Evolutionary conservation across 208 protist species (phyloP), one percentile per base, ranked within the genome.

Genomic region (Angomonas desouzai): DNA sequence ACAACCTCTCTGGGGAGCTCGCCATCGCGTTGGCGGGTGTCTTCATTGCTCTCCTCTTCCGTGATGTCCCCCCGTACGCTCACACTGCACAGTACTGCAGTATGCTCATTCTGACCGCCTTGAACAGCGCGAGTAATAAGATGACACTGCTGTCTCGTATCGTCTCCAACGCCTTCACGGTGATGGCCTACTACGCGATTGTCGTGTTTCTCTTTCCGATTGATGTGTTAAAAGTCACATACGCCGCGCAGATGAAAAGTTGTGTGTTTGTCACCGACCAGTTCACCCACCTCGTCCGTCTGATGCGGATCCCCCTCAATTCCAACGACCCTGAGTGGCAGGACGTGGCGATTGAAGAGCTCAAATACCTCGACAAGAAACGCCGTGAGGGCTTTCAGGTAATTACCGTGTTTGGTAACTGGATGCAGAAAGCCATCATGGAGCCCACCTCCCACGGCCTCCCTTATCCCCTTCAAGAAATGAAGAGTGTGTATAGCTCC

Each of bases 181-280:
- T 87, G 13, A 87, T 91, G 59, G 67, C 81, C 55, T 91, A 91
- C 63, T 87, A 82, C 64, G 69, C 69, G 7, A 87, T 91, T 40
- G 66, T 72, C 34, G 81, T 84, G 2, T 80, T 91, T 45, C 45
- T 91, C 30, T 91, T 91, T 47, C 85, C 85, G 0, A 67, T 87
- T 7, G 75, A 91, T 59, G 65, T 76, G 10, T 66, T 85, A 27
- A 72, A 77, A 16, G 66, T 85, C 25, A 62, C 76, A 27, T 80
- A 74, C 66, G 74, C 73, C 28, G 63, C 48, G 11, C 67, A 85
- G 56, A 68, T 83, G 34, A 25, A 59, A 23, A 64, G 61, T 0
- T 58, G 81, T 30, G 57, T 72, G 22, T 36, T 47, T 13, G 55
- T 89, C 7, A 63, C 69, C 10, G 57, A 75, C 11, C 66, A 63